Conservation (phyloP, 1,284 basidiomycete species). For the Puccinia polysora region DNA sequence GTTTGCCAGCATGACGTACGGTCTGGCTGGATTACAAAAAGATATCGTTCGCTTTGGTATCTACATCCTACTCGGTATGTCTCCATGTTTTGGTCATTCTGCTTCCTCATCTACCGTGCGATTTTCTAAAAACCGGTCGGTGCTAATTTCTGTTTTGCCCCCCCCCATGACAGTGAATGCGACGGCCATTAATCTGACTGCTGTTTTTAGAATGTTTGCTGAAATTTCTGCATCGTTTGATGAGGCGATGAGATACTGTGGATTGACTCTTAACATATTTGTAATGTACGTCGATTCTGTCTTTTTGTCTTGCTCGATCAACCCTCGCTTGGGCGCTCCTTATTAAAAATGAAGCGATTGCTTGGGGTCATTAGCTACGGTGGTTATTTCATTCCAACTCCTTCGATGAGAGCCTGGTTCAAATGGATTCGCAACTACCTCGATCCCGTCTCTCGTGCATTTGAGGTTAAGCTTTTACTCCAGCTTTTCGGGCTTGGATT, state of each 20-base stretch:
- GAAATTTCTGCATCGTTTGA: constrained; percentile 50
- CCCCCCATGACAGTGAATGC: constrained; percentile 40
- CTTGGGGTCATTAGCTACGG: constrained; percentile 45
- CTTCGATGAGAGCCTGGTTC: constrained; percentile 47
- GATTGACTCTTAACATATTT: constrained; percentile 49
- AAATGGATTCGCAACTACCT: constrained; percentile 49
- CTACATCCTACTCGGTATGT: constrained; percentile 27
- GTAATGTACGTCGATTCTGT: constrained; percentile 46
- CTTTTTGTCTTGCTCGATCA: not conserved
- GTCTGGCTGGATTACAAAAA: constrained; percentile 49
- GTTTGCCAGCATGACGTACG: constrained; percentile 50
- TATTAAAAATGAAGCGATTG: not conserved
- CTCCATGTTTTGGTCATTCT: not conserved
- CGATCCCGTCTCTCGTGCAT: constrained; percentile 49
- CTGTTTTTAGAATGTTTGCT: constrained; percentile 50
- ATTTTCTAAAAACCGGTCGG: constrained; percentile 34
- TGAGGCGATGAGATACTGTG: constrained; percentile 50
- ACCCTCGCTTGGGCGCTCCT: not conserved
- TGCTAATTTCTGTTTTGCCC: constrained; percentile 47
- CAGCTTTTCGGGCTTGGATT: no score
- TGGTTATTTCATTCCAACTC: constrained; percentile 50
- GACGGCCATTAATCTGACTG: constrained; percentile 49
- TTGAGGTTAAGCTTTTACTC: constrained; percentile 47
- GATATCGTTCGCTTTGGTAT: constrained; percentile 32
- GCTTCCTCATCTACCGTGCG: constrained; percentile 41